phyloP scores from a whole-genome alignment of 2,329 filamentous ascomycete genomes.

The Fulvia fulva region DNA sequence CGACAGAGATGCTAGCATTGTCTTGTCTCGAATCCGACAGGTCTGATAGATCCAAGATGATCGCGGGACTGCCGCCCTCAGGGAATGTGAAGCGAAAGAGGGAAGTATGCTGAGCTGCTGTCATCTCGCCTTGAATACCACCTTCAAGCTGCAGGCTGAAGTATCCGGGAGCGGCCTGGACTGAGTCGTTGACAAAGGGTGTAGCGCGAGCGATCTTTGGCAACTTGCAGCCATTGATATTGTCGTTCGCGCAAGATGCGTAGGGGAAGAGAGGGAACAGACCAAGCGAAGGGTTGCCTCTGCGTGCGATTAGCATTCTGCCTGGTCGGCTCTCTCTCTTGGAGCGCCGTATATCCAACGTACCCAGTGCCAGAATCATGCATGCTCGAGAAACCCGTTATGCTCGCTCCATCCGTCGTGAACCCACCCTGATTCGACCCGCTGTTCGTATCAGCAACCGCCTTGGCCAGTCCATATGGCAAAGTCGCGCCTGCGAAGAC shows the following conservation, averaged over 20 bases:
- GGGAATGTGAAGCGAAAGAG: constrained; percentile 58
- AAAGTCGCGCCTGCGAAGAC: constrained; percentile 45
- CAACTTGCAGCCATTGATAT: constrained; percentile 57
- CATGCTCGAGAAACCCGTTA: constrained; percentile 47
- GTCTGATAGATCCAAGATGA: constrained; percentile 59
- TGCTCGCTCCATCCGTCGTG: constrained; percentile 44
- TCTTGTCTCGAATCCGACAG: constrained; percentile 53
- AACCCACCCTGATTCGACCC: constrained; percentile 57
- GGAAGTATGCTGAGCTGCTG: constrained; percentile 53
- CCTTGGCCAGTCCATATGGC: constrained; percentile 46
- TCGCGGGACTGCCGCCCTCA: constrained; percentile 45
- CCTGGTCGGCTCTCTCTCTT: constrained; percentile 48
- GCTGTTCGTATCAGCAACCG: constrained; percentile 44
- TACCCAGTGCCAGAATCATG: constrained; percentile 50
- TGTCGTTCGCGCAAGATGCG: constrained; percentile 55
- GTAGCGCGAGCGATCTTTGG: constrained; percentile 48
- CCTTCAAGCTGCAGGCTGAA: constrained; percentile 55
- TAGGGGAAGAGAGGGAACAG: constrained; percentile 71
- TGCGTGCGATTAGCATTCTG: constrained; percentile 22
- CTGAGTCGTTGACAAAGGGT: constrained; percentile 46
- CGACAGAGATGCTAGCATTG: constrained; percentile 51
- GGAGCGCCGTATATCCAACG: constrained; percentile 18
- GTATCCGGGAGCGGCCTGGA: constrained; percentile 55
- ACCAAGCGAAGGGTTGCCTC: constrained; percentile 59
- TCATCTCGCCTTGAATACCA: constrained; percentile 57